Conservation (phyloP, 2,329 filamentous ascomycete species). For the Cladophialophora yegresii region DNA sequence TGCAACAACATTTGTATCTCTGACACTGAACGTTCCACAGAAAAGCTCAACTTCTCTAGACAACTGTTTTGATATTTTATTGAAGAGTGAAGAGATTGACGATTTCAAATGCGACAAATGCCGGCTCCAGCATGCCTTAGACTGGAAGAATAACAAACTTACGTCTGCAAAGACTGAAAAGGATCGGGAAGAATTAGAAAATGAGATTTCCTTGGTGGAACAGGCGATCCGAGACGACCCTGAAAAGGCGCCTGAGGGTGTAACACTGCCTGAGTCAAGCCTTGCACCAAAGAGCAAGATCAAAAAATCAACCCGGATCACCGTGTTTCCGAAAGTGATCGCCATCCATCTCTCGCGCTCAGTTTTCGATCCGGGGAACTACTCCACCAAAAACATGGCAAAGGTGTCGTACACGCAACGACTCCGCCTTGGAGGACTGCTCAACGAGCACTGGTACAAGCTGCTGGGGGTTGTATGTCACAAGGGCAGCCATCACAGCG, state of each 20-base stretch:
- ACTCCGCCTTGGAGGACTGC: constrained; percentile 76
- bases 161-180: constrained; percentile 55
- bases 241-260: constrained; percentile 70
- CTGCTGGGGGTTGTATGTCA: constrained; percentile 87
- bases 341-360: constrained; percentile 91
- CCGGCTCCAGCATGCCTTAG: constrained; percentile 75
- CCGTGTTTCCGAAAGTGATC: constrained; percentile 82
- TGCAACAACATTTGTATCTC: constrained; percentile 81
- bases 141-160: constrained; percentile 63
- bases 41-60: constrained; percentile 77
- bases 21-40: constrained; percentile 90
- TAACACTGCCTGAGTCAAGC: constrained; percentile 72
- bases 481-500: constrained; percentile 92
- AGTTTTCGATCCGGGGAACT: constrained; percentile 76
- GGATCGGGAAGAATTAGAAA: constrained; percentile 56
- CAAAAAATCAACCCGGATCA: constrained; percentile 82
- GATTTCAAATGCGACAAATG: constrained; percentile 96
- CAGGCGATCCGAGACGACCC: constrained; percentile 76
- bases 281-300: constrained; percentile 80
- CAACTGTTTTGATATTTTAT: constrained; percentile 86
- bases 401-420: constrained; percentile 90
- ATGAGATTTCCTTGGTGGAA: constrained; percentile 66
- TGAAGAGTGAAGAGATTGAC: constrained; percentile 94
- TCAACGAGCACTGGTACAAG: constrained; percentile 77
- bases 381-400: constrained; percentile 88